phyloP scores from a whole-genome alignment of 2,329 filamentous ascomycete genomes.

The Drechmeria coniospora region DNA sequence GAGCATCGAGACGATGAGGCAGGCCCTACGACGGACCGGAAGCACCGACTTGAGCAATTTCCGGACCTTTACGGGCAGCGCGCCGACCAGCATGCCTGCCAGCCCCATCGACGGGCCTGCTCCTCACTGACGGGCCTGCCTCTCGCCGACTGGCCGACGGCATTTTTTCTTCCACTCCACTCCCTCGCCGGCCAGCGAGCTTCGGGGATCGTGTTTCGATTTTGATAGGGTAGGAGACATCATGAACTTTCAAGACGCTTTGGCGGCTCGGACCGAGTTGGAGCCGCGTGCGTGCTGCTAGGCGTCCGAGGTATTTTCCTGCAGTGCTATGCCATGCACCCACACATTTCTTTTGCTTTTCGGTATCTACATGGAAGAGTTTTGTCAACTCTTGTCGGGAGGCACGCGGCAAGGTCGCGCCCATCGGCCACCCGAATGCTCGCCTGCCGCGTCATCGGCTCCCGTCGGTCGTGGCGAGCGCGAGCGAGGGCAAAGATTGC shows the following conservation, averaged over 20 bases:
- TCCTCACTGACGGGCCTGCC: constrained; percentile 9
- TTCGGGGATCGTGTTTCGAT: too few relatives aligned
- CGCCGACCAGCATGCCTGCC: constrained; percentile 38
- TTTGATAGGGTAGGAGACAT: too few relatives aligned
- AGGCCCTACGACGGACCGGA: constrained; percentile 71
- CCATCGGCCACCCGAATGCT: too few relatives aligned
- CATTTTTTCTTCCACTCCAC: neutral
- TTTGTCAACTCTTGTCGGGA: too few relatives aligned
- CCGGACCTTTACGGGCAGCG: too few relatives aligned
- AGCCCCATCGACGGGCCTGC: constrained; percentile 36
- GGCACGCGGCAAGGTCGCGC: too few relatives aligned
- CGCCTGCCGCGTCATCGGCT: too few relatives aligned
- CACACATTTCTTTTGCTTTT: neutral
- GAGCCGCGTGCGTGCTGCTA: constrained; percentile 1
- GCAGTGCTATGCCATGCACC: constrained; percentile 1
- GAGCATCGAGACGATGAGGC: constrained; percentile 85
- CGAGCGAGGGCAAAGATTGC: neutral
- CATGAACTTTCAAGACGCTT: too few relatives aligned
- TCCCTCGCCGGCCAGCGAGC: too few relatives aligned
- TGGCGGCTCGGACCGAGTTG: too few relatives aligned
- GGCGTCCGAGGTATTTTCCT: constrained; percentile 2
- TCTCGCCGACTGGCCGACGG: neutral
- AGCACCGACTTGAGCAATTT: constrained; percentile 58
- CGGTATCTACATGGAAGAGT: constrained; percentile 1
- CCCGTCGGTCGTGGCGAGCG: too few relatives aligned